Evolutionary conservation across 2,329 filamentous ascomycete species (phyloP), one percentile per base, ranked within the genome.

Genomic region (Orbilia quercus): DNA sequence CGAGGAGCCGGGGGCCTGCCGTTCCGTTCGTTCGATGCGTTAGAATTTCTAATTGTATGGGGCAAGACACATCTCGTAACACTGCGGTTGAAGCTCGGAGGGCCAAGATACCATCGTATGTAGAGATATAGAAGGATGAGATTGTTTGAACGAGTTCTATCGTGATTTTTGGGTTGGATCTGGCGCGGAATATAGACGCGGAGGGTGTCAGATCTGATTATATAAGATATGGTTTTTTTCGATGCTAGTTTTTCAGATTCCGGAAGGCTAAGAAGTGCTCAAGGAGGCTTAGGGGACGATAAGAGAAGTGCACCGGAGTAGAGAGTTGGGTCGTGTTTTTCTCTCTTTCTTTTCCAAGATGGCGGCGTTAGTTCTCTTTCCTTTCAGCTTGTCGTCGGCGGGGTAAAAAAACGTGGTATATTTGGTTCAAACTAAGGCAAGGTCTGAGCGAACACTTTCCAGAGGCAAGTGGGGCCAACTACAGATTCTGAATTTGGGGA

Each of bases 401-500:
- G 48, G n/a, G 25, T 51, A 25, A 51, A 31, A 31, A 31, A 31
- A 31, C 28, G 28, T 31, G 28, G 28, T 31, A 31, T 31, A 31
- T 31, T 31, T 31, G 28, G 28, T 31, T 31, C 9, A 31, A 9
- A 18, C 25, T 34, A 34, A 34, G 28, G 31, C 11, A 14, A 54
- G 34, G 16, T n/a, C 7, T 16, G 11, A 11, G 22, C 34, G 22
- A 57, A 20, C 20, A 28, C 34, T n/a, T 44, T 25, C 23, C 1
- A 16, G 11, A 20, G 31, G 18, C 18, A 42, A 50, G 57, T 60
- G 55, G 55, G 57, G 47, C 58, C 45, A 34, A 34, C 5, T 31
- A 60, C 58, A 31, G 47, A 31, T 45, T 51, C 58, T 45, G 58
- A 51, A 53, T 53, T 53, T 47, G 58, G 47, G 22, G 36, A 59